Evolutionary conservation across 2,329 filamentous ascomycete genomes (phyloP).

Genomic region (Aphanoascus verrucosus): DNA sequence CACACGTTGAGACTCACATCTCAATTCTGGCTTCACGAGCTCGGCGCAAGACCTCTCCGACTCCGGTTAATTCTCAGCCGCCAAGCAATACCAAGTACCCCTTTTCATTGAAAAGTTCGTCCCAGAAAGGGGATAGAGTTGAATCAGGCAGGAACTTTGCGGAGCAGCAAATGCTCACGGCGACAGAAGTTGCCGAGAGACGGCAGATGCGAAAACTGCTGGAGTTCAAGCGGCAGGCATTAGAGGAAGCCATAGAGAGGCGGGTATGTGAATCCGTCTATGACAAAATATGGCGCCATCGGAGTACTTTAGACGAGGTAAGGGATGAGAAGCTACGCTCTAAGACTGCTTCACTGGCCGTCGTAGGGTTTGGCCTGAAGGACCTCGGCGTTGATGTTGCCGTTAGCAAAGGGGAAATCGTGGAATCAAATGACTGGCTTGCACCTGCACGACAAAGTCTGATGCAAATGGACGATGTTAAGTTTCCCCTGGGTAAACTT

Average conservation of each 20-base stretch:
- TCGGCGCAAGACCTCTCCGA: slow-evolving; percentile 54
- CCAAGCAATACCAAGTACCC: slow-evolving; percentile 37
- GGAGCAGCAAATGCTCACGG: slow-evolving; percentile 80
- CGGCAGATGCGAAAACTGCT: slow-evolving; percentile 67
- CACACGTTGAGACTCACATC: slow-evolving; percentile 79
- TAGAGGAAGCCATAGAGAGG: slow-evolving; percentile 88
- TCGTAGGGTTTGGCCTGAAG: slow-evolving; percentile 82
- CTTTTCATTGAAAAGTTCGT: slow-evolving; percentile 45
- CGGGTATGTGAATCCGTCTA: slow-evolving; percentile 78
- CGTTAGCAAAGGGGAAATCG: slow-evolving; percentile 49
- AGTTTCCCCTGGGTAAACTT: slow-evolving; percentile 82
- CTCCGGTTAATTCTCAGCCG: slow-evolving; percentile 45
- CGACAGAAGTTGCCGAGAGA: slow-evolving; percentile 68
- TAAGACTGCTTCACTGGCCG: slow-evolving; percentile 74
- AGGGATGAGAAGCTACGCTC: slow-evolving; percentile 90
- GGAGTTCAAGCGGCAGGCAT: slow-evolving; percentile 61
- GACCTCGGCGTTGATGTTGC: slow-evolving; percentile 71
- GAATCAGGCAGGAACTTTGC: slow-evolving; percentile 23
- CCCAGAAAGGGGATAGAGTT: slow-evolving; percentile 29
- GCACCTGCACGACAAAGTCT: slow-evolving; percentile 61
- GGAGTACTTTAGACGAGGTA: slow-evolving; percentile 84
- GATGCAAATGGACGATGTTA: slow-evolving; percentile 71
- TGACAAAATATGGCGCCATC: slow-evolving; percentile 78
- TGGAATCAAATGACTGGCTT: slow-evolving; percentile 63
- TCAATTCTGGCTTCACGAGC: slow-evolving; percentile 65